Evolutionary conservation across 2,329 filamentous ascomycete genomes (phyloP), one percentile per base, ranked within the genome.

Genomic region (Fusarium sublunatum): DNA sequence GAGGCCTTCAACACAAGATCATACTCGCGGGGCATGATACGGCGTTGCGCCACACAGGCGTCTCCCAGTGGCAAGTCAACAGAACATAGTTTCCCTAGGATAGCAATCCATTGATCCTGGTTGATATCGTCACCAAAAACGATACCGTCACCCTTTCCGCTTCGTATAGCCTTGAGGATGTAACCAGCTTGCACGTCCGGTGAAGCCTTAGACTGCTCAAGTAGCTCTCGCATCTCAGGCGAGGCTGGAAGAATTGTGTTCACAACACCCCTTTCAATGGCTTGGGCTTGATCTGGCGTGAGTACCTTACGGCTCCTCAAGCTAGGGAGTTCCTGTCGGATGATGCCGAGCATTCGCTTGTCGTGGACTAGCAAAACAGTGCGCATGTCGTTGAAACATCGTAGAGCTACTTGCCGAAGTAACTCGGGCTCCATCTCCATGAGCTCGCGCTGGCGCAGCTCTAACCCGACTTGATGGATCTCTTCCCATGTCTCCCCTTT

Each of bases 311-410:
- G 66, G 1, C 29, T 52, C 4, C 74, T 54, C 6, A 80, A 49
- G 0, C 39, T n/a, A 5, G 59, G 48, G 0, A 77, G 53, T 49
- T 80, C 76, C 44, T 77, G 72, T 31, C 62, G 71, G 5, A 80
- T 58, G 10, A 80, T 72, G 8, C 76, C 76, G 1, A 80, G 63
- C 75, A 80, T 78, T 3, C 78, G 74, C 56, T 80, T 80, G 61
- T 80, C 78, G 53, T 80, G 78, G 1, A 77, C 73, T 2, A 80
- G 58, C 9, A 79, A 61, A 6, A 80, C 67, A 0, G 77, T 80
- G 0, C 77, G 73, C 61, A 79, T 66, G 51, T 80, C 77, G 38
- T 80, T 80, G 50, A 78, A 75, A 47, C 77, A 78, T 8, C 73
- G 68, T 2, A 77, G 62, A 32, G 73, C 72, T 22, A 80, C 29